A percentile compares a stretch with the other conserved stretches of the same genome.
These are phyloP conservation scores for Euphorbia lathyris DNA, from an alignment of 345 rosid genomes.

Conservation along the genomic window DNA sequence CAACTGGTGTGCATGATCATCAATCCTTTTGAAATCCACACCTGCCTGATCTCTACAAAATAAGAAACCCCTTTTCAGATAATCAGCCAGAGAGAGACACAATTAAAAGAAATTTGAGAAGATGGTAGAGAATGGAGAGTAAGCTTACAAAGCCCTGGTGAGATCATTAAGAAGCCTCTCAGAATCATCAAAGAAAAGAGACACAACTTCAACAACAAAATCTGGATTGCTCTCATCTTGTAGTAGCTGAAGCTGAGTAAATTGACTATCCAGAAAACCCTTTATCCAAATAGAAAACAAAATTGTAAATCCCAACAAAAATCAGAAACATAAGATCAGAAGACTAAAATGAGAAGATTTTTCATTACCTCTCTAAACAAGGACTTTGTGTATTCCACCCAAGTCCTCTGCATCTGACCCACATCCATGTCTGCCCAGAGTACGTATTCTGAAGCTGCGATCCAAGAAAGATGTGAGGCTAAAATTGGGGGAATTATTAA, in stretches of 20 bases:
- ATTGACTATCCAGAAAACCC: conserved; percentile 88
- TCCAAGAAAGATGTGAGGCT: conserved; percentile 10
- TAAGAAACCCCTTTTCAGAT: not conserved
- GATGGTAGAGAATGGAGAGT: too few species aligned
- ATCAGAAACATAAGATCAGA: not conserved
- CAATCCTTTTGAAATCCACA: conserved; percentile 81
- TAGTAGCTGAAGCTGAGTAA: conserved; percentile 77
- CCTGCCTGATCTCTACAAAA: conserved; percentile 59
- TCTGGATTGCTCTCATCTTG: conserved; percentile 98
- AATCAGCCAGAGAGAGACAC: too few species aligned
- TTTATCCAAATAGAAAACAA: conserved; percentile 29
- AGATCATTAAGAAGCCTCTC: conserved; percentile 86
- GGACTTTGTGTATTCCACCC: conserved; percentile 68
- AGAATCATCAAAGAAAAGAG: conserved; percentile 90
- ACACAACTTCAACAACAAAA: conserved; percentile 89
- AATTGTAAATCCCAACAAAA: not conserved
- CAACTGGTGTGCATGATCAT: conserved; percentile 88
- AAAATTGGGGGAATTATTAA: conserved; percentile 25
- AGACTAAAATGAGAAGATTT: not conserved
- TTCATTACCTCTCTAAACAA: conserved; percentile 65
- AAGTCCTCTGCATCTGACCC: conserved; percentile 77
- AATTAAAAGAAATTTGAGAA: not conserved
- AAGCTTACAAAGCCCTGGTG: conserved; percentile 60
- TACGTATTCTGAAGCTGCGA: not conserved
- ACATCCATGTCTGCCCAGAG: conserved; percentile 56